Evolutionary conservation across 1,139 yeast species (phyloP).

Genomic region (Pichia sp.): DNA sequence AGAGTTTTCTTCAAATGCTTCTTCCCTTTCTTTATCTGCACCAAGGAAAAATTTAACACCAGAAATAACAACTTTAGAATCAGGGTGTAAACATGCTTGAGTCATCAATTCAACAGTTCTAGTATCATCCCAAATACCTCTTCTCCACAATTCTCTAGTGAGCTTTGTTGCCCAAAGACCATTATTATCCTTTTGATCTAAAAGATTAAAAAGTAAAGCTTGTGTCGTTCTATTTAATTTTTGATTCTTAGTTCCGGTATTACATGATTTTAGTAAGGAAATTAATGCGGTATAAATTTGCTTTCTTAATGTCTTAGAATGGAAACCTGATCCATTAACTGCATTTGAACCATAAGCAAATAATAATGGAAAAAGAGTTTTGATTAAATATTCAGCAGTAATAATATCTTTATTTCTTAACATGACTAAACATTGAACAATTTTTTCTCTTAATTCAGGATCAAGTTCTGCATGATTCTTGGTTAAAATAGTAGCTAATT

Average conservation of each 20-base stretch:
- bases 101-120: conserved; percentile 96
- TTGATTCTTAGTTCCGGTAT: conserved; percentile 80
- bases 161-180: conserved; percentile 96
- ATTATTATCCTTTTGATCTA: conserved; percentile 54
- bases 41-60: conserved; percentile 90
- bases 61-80: conserved; percentile 79
- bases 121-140: conserved; percentile 97
- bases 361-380: conserved; percentile 81
- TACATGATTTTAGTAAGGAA: conserved; percentile 71
- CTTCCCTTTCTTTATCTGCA: conserved; percentile 93
- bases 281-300: conserved; percentile 78
- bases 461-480: conserved; percentile 76
- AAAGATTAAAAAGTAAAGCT: conserved; percentile 77
- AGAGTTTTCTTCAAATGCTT: conserved; percentile 63
- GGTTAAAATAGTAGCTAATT: conserved; percentile 58
- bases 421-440: conserved; percentile 84
- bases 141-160: conserved; percentile 92
- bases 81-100: conserved; percentile 85
- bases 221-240: conserved; percentile 85
- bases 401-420: conserved; percentile 82
- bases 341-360: conserved; percentile 44
- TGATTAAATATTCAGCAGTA: conserved; percentile 72
- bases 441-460: conserved; percentile 85
- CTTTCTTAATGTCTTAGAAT: conserved; percentile 75
- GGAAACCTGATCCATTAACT: conserved; percentile 48